Percentiles rank a stretch among this genome's conserved stretches.
These are phyloP conservation scores for Aspergillus hiratsukae DNA, from an alignment of 2,329 filamentous ascomycete genomes.

Conservation along the genomic window DNA sequence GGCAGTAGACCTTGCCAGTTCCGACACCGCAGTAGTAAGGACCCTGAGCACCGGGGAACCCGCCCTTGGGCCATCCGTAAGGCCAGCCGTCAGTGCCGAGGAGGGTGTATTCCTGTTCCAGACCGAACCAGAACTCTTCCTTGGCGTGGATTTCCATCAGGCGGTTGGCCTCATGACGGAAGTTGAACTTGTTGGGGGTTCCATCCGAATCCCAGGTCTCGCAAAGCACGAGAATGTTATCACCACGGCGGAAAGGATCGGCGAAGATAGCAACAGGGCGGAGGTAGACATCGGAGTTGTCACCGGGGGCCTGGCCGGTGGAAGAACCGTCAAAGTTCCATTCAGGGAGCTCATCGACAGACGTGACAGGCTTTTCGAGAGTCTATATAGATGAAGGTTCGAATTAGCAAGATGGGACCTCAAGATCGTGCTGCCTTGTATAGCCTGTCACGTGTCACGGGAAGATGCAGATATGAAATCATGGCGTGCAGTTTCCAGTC, in stretches of 20 bases:
- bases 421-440: neutral
- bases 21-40: constrained; percentile 99
- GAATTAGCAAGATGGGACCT: neutral
- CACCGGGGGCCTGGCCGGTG: constrained; percentile 83
- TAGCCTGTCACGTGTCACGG: constrained; percentile 23
- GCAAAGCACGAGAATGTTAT: constrained; percentile 90
- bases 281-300: constrained; percentile 97
- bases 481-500: constrained; percentile 15
- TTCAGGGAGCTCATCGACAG: constrained; percentile 64
- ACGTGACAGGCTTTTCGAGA: constrained; percentile 54
- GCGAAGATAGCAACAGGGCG: constrained; percentile 84
- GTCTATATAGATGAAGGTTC: constrained; percentile 46
- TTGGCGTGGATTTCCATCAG: constrained; percentile 82
- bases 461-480: constrained; percentile 21
- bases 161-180: constrained; percentile 83
- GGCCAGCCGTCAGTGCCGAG: constrained; percentile 82
- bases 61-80: constrained; percentile 84
- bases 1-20: constrained; percentile 93
- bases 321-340: constrained; percentile 89
- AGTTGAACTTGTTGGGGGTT: constrained; percentile 97
- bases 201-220: constrained; percentile 95
- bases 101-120: constrained; percentile 96
- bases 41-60: constrained; percentile 87
- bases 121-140: constrained; percentile 92
- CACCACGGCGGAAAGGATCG: constrained; percentile 81